Evolutionary conservation across 257 asterid species (phyloP).

Genomic region (Ehretia macrophylla): DNA sequence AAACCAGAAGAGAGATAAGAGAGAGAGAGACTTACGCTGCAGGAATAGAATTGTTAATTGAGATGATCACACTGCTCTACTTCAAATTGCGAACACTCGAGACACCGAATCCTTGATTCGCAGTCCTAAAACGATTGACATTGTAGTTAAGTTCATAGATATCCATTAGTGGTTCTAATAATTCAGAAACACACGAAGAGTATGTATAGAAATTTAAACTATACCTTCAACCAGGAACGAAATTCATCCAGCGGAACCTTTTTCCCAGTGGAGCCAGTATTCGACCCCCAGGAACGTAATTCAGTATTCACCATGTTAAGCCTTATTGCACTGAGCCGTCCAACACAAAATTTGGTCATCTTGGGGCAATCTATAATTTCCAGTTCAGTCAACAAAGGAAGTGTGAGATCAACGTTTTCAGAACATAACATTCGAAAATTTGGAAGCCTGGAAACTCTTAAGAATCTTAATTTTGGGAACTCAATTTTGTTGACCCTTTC

Average conservation of each 20-base stretch:
- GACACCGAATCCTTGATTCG: not conserved
- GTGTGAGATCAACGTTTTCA: not conserved
- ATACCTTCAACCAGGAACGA: conserved; percentile 6
- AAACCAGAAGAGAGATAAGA: too few species aligned
- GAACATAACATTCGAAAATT: not conserved
- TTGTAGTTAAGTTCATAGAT: not conserved
- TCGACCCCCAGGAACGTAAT: too few species aligned
- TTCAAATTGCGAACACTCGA: not conserved
- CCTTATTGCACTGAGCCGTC: not conserved
- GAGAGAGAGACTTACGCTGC: not conserved
- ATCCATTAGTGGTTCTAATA: too few species aligned
- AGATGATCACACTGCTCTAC: not conserved
- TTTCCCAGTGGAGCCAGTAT: too few species aligned
- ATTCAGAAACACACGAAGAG: not conserved
- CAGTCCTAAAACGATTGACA: not conserved
- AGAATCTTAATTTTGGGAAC: conserved; percentile 4
- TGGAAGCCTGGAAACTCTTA: not conserved
- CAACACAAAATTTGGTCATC: not conserved
- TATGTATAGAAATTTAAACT: too few species aligned
- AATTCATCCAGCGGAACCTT: not conserved
- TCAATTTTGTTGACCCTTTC: not conserved
- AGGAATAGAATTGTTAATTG: not conserved
- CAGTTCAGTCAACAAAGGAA: conserved; percentile 9
- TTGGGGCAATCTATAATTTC: not conserved
- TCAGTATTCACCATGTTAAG: not conserved